Evolutionary conservation across 257 asterid species (phyloP).

Genomic region (Buddleja alternifolia): DNA sequence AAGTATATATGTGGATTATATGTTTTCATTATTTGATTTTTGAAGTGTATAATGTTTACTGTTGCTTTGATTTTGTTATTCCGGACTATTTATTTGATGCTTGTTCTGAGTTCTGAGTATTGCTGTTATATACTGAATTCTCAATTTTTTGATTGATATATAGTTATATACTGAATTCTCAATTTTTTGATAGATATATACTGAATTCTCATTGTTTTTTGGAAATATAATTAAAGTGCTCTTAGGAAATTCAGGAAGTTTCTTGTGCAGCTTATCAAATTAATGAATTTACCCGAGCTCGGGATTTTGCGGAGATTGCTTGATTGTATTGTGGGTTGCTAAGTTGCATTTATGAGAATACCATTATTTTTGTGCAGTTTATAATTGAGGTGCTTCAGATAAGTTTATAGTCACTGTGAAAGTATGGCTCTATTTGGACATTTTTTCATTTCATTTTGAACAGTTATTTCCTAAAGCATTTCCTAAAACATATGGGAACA

Average conservation of each 20-base stretch:
- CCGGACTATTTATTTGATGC: neutral
- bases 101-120: neutral
- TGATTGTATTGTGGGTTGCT: neutral
- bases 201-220: neutral
- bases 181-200: neutral
- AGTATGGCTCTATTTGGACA: too few species aligned
- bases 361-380: neutral
- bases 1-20: neutral
- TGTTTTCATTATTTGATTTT: conserved; percentile 1
- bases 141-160: too few species aligned
- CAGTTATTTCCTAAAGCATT: too few species aligned
- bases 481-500: too few species aligned
- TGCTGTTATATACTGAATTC: neutral
- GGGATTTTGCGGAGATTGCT: conserved; percentile 12
- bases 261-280: conserved; percentile 5
- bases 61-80: conserved; percentile 21
- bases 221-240: conserved; percentile 2
- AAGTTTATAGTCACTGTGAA: conserved; percentile 9
- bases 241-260: conserved; percentile 7
- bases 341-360: conserved; percentile 4
- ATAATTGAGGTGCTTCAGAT: conserved; percentile 17
- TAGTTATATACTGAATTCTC: neutral
- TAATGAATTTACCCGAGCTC: conserved; percentile 19
- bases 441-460: too few species aligned
- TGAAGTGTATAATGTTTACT: neutral